Evolutionary conservation across 257 asterid species (phyloP).

Genomic region (Salvia hispanica): DNA sequence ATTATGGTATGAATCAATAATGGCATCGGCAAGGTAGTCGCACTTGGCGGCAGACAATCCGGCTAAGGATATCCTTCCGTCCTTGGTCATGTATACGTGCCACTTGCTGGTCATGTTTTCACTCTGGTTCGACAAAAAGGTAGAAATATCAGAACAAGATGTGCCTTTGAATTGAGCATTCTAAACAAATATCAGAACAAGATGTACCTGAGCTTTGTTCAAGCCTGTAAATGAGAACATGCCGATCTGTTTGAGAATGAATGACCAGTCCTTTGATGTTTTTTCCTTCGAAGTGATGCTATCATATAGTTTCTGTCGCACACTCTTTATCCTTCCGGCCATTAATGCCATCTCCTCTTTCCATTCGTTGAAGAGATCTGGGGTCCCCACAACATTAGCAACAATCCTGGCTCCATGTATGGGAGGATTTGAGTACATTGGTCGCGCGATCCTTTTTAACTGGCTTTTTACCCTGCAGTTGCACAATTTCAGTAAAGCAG

Average conservation of each 20-base stretch:
- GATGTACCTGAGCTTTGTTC: slow-evolving; percentile 79
- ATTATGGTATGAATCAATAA: slow-evolving; percentile 82
- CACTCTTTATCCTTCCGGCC: slow-evolving; percentile 96
- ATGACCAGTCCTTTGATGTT: slow-evolving; percentile 95
- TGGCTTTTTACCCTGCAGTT: slow-evolving; percentile 88
- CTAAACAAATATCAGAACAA: neutral
- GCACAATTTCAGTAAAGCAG: neutral
- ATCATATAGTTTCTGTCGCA: slow-evolving; percentile 71
- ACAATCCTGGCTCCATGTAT: slow-evolving; percentile 94
- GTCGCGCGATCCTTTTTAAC: slow-evolving; percentile 88
- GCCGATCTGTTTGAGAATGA: slow-evolving; percentile 84
- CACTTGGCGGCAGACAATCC: slow-evolving; percentile 92
- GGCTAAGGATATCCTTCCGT: slow-evolving; percentile 93
- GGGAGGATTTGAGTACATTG: slow-evolving; percentile 98
- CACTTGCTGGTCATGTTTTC: slow-evolving; percentile 90
- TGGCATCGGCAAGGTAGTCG: slow-evolving; percentile 94
- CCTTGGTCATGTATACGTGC: slow-evolving; percentile 96
- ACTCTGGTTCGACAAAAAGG: slow-evolving; percentile 48
- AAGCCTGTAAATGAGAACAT: slow-evolving; percentile 98
- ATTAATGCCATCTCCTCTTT: slow-evolving; percentile 88
- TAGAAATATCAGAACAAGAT: slow-evolving; percentile 21
- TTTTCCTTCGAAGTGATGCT: slow-evolving; percentile 64
- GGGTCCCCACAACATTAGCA: slow-evolving; percentile 81
- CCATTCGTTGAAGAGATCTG: slow-evolving; percentile 83
- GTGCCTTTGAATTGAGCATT: neutral